phyloP scores from a whole-genome alignment of 2,329 filamentous ascomycete species.

The Colletotrichum magnum region DNA sequence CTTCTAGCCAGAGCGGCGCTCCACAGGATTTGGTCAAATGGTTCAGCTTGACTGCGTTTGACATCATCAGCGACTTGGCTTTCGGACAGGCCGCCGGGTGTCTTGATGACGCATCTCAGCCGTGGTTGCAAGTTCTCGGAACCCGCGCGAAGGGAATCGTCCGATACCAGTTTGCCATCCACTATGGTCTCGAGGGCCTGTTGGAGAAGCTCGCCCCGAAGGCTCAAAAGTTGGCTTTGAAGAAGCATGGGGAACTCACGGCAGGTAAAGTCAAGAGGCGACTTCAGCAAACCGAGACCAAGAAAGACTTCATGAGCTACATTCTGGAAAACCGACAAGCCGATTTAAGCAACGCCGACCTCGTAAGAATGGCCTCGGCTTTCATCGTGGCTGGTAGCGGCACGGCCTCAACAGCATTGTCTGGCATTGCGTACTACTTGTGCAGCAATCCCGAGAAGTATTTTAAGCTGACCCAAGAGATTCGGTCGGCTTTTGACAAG shows the following conservation, averaged over 20 bases:
- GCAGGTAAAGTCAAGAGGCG: slow-evolving; percentile 28
- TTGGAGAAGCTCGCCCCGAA: slow-evolving; percentile 28
- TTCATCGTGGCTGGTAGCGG: slow-evolving; percentile 57
- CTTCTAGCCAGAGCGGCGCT: slow-evolving; percentile 12
- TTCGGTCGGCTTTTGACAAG: slow-evolving; percentile 42
- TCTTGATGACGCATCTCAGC: slow-evolving; percentile 46
- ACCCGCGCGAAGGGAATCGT: slow-evolving; percentile 26
- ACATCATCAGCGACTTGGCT: slow-evolving; percentile 61
- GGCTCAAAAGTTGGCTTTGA: slow-evolving; percentile 22
- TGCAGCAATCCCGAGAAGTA: slow-evolving; percentile 48
- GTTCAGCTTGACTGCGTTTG: slow-evolving; percentile 56
- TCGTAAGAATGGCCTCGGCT: slow-evolving; percentile 31
- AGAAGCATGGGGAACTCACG: slow-evolving; percentile 25
- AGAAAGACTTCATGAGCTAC: slow-evolving; percentile 32
- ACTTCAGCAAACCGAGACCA: slow-evolving; percentile 19
- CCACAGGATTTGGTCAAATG: slow-evolving; percentile 49
- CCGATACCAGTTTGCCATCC: slow-evolving; percentile 26
- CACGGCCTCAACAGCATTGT: slow-evolving; percentile 60
- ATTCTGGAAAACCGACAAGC: slow-evolving; percentile 21
- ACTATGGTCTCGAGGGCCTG: slow-evolving; percentile 26
- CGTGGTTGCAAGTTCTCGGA: slow-evolving; percentile 34
- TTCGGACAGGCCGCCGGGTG: slow-evolving; percentile 61
- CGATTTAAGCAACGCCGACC: slow-evolving; percentile 24
- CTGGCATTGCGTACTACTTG: slow-evolving; percentile 58
- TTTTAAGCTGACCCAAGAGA: slow-evolving; percentile 48